These are phyloP conservation scores for Cryptococcus sp. DNA, from an alignment of 1,284 basidiomycete species.

Conservation along the genomic window DNA sequence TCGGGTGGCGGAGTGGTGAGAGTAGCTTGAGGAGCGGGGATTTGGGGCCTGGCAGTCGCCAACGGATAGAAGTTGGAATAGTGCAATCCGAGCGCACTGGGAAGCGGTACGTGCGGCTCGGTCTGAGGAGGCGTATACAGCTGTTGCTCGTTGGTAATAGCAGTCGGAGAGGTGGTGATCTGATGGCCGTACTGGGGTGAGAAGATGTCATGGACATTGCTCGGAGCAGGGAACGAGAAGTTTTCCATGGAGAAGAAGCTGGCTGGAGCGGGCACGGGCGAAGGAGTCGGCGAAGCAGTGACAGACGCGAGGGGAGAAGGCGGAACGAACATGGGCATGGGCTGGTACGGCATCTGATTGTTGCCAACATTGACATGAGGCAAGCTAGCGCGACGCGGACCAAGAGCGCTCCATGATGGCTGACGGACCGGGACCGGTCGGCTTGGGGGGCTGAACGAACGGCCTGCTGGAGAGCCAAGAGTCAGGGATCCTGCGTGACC, in stretches of 20 bases:
- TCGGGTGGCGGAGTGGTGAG: constrained; percentile 6
- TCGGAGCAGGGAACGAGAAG: constrained; percentile 10
- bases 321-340: constrained; percentile 5
- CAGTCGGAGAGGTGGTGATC: neutral
- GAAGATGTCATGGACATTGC: constrained; percentile 7
- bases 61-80: constrained; percentile 11
- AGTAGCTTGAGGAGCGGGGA: constrained; percentile 1
- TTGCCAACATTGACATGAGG: constrained; percentile 6
- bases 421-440: neutral
- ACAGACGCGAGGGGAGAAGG: constrained; percentile 11
- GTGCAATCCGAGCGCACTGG: constrained; percentile 11
- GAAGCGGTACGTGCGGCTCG: neutral
- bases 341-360: constrained; percentile 1
- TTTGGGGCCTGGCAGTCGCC: neutral
- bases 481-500: neutral
- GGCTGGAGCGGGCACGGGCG: neutral
- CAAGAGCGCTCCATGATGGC: constrained; percentile 1
- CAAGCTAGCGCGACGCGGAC: neutral
- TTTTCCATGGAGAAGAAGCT: neutral
- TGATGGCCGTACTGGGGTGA: constrained; percentile 8
- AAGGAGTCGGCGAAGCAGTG: constrained; percentile 1
- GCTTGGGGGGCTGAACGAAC: neutral
- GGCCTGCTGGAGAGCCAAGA: neutral
- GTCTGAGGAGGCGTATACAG: constrained; percentile 14
- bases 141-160: constrained; percentile 2